Evolutionary conservation across 192 early-diverging fungal genomes (phyloP).

Genomic region (Mortierella claussenii): DNA sequence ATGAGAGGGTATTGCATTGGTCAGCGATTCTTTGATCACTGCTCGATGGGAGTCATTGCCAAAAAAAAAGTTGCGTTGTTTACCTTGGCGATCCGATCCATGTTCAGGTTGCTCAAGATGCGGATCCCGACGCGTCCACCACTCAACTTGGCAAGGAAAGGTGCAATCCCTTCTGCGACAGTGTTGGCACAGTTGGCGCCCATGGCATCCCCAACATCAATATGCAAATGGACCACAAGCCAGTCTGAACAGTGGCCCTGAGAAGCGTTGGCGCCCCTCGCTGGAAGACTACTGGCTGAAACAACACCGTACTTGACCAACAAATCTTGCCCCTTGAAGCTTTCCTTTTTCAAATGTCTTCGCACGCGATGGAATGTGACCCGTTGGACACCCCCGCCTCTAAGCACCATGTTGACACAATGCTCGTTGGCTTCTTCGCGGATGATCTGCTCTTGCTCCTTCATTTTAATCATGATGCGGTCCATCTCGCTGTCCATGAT

Average conservation of each 20-base stretch:
- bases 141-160: slow-evolving; percentile 62
- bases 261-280: background rate
- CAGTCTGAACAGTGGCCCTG: slow-evolving; percentile 54
- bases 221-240: slow-evolving; percentile 79
- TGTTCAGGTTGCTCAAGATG: slow-evolving; percentile 76
- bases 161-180: slow-evolving; percentile 77
- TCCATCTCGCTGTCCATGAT: slow-evolving; percentile 60
- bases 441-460: slow-evolving; percentile 51
- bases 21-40: too few relatives aligned
- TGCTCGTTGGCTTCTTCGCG: slow-evolving; percentile 69
- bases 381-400: slow-evolving; percentile 74
- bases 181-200: slow-evolving; percentile 79
- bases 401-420: slow-evolving; percentile 68
- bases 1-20: too few relatives aligned
- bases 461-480: slow-evolving; percentile 53
- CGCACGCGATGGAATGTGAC: slow-evolving; percentile 62
- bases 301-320: slow-evolving; percentile 42
- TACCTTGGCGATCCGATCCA: slow-evolving; percentile 72
- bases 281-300: slow-evolving; percentile 12
- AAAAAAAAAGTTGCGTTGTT: too few relatives aligned
- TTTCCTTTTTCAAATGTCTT: slow-evolving; percentile 28
- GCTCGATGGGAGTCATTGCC: too few relatives aligned
- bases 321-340: slow-evolving; percentile 46
- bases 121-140: slow-evolving; percentile 69
- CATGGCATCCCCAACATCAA: slow-evolving; percentile 86